Evolutionary conservation across 208 protist genomes (phyloP), one percentile per base, ranked within the genome.

Genomic region (Phytomonas sp.): DNA sequence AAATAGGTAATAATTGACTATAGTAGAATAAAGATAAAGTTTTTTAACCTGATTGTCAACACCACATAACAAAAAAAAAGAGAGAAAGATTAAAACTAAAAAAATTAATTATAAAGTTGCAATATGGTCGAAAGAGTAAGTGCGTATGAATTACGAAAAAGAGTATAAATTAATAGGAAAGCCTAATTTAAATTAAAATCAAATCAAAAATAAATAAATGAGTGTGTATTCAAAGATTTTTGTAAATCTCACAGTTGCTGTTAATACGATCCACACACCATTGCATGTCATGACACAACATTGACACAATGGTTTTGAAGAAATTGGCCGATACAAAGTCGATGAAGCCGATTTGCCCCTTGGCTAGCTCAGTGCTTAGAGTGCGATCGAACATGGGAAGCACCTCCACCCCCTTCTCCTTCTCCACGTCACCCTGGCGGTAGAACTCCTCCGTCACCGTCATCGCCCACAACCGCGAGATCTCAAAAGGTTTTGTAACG

Each of bases 361-460:
- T 82, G 29, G 87, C 90, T 53, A 95, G 85, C 81, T 95, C 85
- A 46, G 79, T 89, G 77, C 89, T 92, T 74, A 83, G 81, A 7
- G 83, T 89, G 40, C 90, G 87, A 71, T 95, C 84, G 69, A 95
- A 93, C 87, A 92, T 93, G 36, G 90, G 85, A 64, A 88, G 74
- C 71, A 90, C 83, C 76, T 91, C 81, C 43, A 93, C 81, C 13
- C 87, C 87, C 75, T 87, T 91, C 76, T 89, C 84, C 77, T 92
- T 91, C 76, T 95, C 87, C 77, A 90, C 91, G 71, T 93, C 90
- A 29, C 90, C 90, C 78, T 95, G 89, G 0, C 85, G 80, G 73
- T 92, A 92, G 77, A 95, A 95, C 76, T 95, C 85, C 82, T 92
- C 90, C 53, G 88, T 93, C 81, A 95, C 83, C 36, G 84, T 75